These are phyloP conservation scores for Fusarium tuaranense DNA, from an alignment of 2,329 filamentous ascomycete genomes.

Conservation along the genomic window DNA sequence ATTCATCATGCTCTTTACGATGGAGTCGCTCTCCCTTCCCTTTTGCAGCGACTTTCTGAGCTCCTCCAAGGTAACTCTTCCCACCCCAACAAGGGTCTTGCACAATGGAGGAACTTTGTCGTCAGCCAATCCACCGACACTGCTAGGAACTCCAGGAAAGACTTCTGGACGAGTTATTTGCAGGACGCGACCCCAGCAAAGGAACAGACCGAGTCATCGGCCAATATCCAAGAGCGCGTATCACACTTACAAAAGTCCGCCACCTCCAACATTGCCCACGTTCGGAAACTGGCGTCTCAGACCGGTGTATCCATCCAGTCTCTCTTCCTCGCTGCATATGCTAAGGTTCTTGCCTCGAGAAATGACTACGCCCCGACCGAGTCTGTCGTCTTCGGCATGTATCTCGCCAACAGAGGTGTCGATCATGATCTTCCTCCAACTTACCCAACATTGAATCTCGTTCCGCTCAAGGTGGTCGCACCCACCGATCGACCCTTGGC, in stretches of 20 bases:
- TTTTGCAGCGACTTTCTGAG: constrained; percentile 60
- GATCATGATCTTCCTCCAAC: constrained; percentile 60
- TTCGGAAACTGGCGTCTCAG: constrained; percentile 53
- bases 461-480: constrained; percentile 73
- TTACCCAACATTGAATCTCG: constrained; percentile 82
- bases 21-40: constrained; percentile 77
- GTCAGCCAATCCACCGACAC: constrained; percentile 13
- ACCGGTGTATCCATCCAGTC: constrained; percentile 77
- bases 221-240: constrained; percentile 30
- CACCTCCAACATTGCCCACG: constrained; percentile 50
- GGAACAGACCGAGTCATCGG: neutral
- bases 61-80: constrained; percentile 6
- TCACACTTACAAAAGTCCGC: constrained; percentile 60
- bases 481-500: constrained; percentile 51
- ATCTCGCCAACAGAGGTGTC: constrained; percentile 80
- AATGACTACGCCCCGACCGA: constrained; percentile 46
- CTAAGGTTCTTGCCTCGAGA: constrained; percentile 55
- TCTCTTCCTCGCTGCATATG: constrained; percentile 79
- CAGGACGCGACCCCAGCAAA: neutral
- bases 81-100: constrained; percentile 9
- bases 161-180: constrained; percentile 60
- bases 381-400: constrained; percentile 78
- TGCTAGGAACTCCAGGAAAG: constrained; percentile 31
- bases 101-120: constrained; percentile 45
- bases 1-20: constrained; percentile 94